These are phyloP conservation scores for Rugonectria rugulosa DNA, from an alignment of 2,329 filamentous ascomycete species.

Conservation along the genomic window DNA sequence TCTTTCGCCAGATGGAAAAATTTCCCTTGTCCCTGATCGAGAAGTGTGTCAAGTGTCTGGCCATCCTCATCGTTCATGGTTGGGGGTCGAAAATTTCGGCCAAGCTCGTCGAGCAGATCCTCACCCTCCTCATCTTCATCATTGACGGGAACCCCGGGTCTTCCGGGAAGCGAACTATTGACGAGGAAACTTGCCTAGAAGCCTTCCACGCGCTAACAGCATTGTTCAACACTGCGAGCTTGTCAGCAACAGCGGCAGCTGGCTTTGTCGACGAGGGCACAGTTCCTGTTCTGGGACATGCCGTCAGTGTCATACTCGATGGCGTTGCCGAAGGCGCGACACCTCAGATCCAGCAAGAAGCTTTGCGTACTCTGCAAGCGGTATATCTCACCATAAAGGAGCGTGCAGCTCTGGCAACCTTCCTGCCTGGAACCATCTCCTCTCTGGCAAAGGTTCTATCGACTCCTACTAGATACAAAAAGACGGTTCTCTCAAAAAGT, in stretches of 20 bases:
- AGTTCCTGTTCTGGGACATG: constrained; percentile 82
- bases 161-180: constrained; percentile 52
- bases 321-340: constrained; percentile 71
- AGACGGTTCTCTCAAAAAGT: constrained; percentile 67
- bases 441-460: constrained; percentile 78
- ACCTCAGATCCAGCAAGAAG: constrained; percentile 73
- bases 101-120: constrained; percentile 80
- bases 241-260: constrained; percentile 56
- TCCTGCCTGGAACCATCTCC: constrained; percentile 89
- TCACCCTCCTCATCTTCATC: constrained; percentile 84
- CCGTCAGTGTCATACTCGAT: constrained; percentile 81
- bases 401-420: constrained; percentile 78
- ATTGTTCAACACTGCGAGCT: constrained; percentile 67
- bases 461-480: constrained; percentile 66
- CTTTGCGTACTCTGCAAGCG: constrained; percentile 68
- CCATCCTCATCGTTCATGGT: constrained; percentile 75
- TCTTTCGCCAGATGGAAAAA: constrained; percentile 78
- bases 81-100: constrained; percentile 78
- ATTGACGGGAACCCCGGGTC: constrained; percentile 74
- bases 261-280: constrained; percentile 64
- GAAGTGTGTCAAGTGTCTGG: constrained; percentile 76
- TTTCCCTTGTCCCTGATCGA: constrained; percentile 79
- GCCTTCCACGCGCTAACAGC: constrained; percentile 74
- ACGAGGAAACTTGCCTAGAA: constrained; percentile 78
- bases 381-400: constrained; percentile 73